These are phyloP conservation scores for Mucor piriformis DNA, from an alignment of 371 early-diverging fungal species.

Conservation along the genomic window DNA sequence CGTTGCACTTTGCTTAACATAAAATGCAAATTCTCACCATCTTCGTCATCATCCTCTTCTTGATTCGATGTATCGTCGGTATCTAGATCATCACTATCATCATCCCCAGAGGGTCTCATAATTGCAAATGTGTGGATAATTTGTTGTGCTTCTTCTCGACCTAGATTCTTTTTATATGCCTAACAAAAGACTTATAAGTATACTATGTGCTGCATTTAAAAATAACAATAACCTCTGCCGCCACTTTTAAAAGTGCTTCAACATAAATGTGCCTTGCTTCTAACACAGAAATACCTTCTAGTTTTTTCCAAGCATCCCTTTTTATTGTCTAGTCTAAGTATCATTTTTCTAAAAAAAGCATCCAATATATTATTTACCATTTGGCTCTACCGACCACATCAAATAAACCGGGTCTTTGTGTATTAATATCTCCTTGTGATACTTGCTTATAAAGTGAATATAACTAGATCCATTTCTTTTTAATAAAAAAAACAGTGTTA, in stretches of 20 bases:
- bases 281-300: slow-evolving; percentile 22
- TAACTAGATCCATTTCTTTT: slow-evolving; percentile 20
- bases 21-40: neutral
- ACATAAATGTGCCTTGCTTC: slow-evolving; percentile 35
- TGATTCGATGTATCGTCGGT: slow-evolving; percentile 18
- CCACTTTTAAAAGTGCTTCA: slow-evolving; percentile 29
- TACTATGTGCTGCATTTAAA: neutral
- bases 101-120: slow-evolving; percentile 37
- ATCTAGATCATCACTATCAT: slow-evolving; percentile 20
- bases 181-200: neutral
- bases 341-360: too few relatives aligned
- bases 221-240: slow-evolving; percentile 19
- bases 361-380: slow-evolving; percentile 33
- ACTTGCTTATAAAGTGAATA: slow-evolving; percentile 56
- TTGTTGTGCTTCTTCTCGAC: slow-evolving; percentile 31
- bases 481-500: neutral
- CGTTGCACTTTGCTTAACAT: too few relatives aligned
- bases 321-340: too few relatives aligned
- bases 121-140: slow-evolving; percentile 46
- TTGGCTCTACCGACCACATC: slow-evolving; percentile 54
- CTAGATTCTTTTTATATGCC: slow-evolving; percentile 29
- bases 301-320: slow-evolving; percentile 38
- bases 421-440: slow-evolving; percentile 43
- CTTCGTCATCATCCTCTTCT: slow-evolving; percentile 2
- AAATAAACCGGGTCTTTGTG: slow-evolving; percentile 48